These are phyloP conservation scores for Sparassis latifolia DNA, from an alignment of 1,284 basidiomycete species.

Conservation along the genomic window DNA sequence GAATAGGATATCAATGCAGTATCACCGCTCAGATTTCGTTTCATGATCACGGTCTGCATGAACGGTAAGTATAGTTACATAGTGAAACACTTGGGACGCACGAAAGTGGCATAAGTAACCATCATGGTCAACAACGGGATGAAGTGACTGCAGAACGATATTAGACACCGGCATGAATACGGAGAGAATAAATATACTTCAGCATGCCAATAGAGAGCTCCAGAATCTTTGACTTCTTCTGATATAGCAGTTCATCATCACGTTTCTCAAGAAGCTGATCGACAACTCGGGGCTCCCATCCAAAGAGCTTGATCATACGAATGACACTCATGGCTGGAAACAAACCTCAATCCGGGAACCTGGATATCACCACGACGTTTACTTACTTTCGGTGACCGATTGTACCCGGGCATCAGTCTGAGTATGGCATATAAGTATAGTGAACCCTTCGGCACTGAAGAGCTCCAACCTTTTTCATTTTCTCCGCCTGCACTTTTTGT, in stretches of 20 bases:
- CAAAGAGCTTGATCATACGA: constrained; percentile 42
- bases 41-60: constrained; percentile 31
- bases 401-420: constrained; percentile 42
- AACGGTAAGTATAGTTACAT: neutral
- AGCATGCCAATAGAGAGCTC: constrained; percentile 28
- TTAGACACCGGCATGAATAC: neutral
- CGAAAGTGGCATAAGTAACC: constrained; percentile 61
- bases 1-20: constrained; percentile 13
- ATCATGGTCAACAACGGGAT: constrained; percentile 67
- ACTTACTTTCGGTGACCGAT: constrained; percentile 13
- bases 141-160: constrained; percentile 31
- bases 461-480: constrained; percentile 25
- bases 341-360: neutral
- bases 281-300: constrained; percentile 44
- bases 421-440: neutral
- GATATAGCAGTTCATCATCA: constrained; percentile 48
- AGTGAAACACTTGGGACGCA: constrained; percentile 14
- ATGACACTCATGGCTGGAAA: constrained; percentile 1
- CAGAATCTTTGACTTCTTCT: constrained; percentile 35
- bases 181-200: constrained; percentile 19
- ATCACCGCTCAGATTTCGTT: constrained; percentile 24
- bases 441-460: constrained; percentile 15
- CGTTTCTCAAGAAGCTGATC: constrained; percentile 38
- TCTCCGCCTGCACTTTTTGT: constrained; percentile 23
- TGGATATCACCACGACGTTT: neutral